Conservation (phyloP, 148 eudicot genomes). For the Pouteria glomerata region DNA sequence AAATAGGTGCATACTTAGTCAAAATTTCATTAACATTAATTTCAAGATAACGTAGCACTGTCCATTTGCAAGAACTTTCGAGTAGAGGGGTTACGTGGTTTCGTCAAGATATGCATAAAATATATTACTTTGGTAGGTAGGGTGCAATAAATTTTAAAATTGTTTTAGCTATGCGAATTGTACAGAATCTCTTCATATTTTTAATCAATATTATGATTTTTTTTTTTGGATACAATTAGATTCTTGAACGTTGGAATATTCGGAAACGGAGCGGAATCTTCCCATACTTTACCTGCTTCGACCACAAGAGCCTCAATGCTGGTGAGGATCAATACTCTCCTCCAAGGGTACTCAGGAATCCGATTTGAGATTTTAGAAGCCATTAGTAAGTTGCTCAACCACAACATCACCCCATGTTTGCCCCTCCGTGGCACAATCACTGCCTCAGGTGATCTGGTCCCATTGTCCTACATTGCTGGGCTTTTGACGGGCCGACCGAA, state of each 20-base stretch:
- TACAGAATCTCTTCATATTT: no score
- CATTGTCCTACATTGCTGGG: slow-evolving; percentile 17
- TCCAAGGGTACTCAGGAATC: slow-evolving; percentile 14
- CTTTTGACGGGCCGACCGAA: slow-evolving; percentile 17
- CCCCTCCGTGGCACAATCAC: slow-evolving; percentile 21
- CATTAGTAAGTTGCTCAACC: slow-evolving; percentile 14
- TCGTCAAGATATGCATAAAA: no score
- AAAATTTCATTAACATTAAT: no score
- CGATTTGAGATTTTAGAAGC: slow-evolving; percentile 8
- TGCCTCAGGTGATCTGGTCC: slow-evolving; percentile 21
- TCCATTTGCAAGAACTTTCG: no score
- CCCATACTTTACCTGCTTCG: not conserved
- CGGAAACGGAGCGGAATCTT: not conserved
- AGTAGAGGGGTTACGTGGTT: no score
- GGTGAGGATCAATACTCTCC: not conserved
- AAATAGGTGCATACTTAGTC: no score
- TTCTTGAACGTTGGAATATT: slow-evolving; percentile 8
- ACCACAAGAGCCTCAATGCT: not conserved
- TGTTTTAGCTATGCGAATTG: no score
- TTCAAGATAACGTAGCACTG: no score
- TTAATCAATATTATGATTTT: no score
- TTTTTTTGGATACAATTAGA: no score
- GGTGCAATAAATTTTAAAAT: no score
- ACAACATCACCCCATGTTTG: slow-evolving; percentile 22
- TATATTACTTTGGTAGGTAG: no score